Evolutionary conservation across 352 stramenopile genomes (phyloP), one percentile per base, ranked within the genome.

Genomic region (Phytopythium ostracodes): DNA sequence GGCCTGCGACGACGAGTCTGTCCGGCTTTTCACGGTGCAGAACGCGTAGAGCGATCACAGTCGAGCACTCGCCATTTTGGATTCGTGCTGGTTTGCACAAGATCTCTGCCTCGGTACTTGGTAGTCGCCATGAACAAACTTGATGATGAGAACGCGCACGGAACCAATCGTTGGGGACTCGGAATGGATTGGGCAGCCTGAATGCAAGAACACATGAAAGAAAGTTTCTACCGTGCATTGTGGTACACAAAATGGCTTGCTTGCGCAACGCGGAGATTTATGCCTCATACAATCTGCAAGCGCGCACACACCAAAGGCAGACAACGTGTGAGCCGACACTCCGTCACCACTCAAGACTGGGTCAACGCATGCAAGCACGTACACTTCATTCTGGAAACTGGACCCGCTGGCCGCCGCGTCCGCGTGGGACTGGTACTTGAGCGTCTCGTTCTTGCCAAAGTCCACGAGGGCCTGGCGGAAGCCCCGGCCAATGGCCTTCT

Each of bases 311-410:
- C 27, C 40, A 9, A 33, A 51, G 14, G 40, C 20, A 62, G 44
- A 29, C 24, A 35, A 40, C 10, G 42, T 25, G 18, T 63, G 20
- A 55, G 18, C 24, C 18, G 36, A 7, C 14, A 44, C 15, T n/a
- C 14, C 2, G 2, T 22, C 44, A 33, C n/a, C 46, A 15, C 27
- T 33, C 18, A 2, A 54, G 31, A 56, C n/a, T 33, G 56, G 46
- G 50, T 4, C 22, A 22, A 24, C 7, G 11, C 33, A 35, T 42
- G 36, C 10, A 33, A 38, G 20, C 33, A 56, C 85, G 68, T 87
- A 96, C 85, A 96, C 87, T 91, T 96, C 87, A 68, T 96, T 96
- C 66, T 96, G 85, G 76, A 93, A 96, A 81, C 87, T 96, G 49
- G 87, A 96, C 62, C 87, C 87, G 51, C 85, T 94, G 55, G 87